Evolutionary conservation across 2,329 filamentous ascomycete species (phyloP), one percentile per base, ranked within the genome.

Genomic region (Neofusicoccum ribis): DNA sequence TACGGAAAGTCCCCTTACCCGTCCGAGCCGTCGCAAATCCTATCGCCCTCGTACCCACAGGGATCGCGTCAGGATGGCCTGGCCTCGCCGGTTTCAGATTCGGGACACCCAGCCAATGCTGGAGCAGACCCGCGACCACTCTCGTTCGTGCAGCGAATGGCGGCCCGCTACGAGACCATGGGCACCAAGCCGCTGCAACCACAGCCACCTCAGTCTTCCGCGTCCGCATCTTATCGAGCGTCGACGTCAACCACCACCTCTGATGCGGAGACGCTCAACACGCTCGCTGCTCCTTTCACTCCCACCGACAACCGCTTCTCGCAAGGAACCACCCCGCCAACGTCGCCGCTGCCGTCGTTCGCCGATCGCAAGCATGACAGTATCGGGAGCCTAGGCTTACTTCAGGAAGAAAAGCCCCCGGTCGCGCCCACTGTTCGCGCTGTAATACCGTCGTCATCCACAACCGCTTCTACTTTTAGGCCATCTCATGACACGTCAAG

Each of bases 1-100:
- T 79, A 79, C 70, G 72, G 73, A 56, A 79, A 79, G 71, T 74
- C 72, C 62, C 77, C 77, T 63, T 75, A 78, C 66, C 76, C 77
- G 51, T 76, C 72, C 65, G 72, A 77, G 67, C 72, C 77, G 56
- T 76, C 77, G 63, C 78, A 79, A 56, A 72, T 79, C 65, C 71
- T 79, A 65, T 61, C 63, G 27, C 71, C 74, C 56, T 75, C 77
- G 69, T 73, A 74, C 70, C 69, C 39, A 17, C 73, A 72, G 64
- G 75, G 75, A 67, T 77, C 76, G 67, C 70, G 70, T 72, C 77
- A 78, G 73, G 75, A 77, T 70, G 70, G 70, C 71, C 72, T 72
- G 69, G 76, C 71, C 64, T 70, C 69, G 70, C 72, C 71, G 65
- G 77, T 79, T 79, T 79, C 77, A 78, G 74, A 72, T 73, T 66